Evolutionary conservation across 2,329 filamentous ascomycete species (phyloP).

Genomic region (Cladosporium halotolerans): DNA sequence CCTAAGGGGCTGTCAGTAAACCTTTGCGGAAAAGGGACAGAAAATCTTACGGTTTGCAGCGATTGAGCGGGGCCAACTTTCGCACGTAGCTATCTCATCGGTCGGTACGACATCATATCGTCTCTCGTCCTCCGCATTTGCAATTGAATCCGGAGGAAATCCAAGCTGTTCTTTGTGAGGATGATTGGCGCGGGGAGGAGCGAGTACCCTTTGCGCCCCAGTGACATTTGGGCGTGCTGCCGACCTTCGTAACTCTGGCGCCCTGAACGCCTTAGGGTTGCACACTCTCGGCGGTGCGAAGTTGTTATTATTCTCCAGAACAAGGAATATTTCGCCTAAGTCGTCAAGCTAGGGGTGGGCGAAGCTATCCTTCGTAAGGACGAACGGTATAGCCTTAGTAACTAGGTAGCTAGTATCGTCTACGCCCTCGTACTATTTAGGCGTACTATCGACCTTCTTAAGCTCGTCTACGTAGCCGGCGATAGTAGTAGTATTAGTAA

Average conservation of each 20-base stretch:
- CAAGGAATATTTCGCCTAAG: background rate
- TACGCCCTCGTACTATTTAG: background rate
- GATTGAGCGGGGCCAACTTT: too few species aligned
- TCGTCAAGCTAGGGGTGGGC: background rate
- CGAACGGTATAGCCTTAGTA: background rate
- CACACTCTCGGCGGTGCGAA: background rate
- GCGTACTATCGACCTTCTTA: background rate
- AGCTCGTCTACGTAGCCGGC: background rate
- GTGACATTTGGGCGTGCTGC: too few species aligned
- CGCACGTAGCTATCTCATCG: too few species aligned
- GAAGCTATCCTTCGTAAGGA: constrained; percentile 1
- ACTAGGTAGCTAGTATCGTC: background rate
- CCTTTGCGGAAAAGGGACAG: too few species aligned
- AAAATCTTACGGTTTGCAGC: too few species aligned
- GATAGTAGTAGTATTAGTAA: background rate
- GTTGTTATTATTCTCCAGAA: background rate
- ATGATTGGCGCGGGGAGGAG: too few species aligned
- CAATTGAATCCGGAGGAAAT: too few species aligned
- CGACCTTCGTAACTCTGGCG: background rate
- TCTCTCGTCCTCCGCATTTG: too few species aligned
- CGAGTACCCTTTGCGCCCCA: too few species aligned
- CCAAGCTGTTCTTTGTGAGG: too few species aligned
- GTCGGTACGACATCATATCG: too few species aligned
- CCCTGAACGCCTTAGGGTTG: background rate
- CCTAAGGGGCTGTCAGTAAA: too few species aligned